Conservation (phyloP, 2,329 filamentous ascomycete genomes). For the Aureobasidium leucospermi region DNA sequence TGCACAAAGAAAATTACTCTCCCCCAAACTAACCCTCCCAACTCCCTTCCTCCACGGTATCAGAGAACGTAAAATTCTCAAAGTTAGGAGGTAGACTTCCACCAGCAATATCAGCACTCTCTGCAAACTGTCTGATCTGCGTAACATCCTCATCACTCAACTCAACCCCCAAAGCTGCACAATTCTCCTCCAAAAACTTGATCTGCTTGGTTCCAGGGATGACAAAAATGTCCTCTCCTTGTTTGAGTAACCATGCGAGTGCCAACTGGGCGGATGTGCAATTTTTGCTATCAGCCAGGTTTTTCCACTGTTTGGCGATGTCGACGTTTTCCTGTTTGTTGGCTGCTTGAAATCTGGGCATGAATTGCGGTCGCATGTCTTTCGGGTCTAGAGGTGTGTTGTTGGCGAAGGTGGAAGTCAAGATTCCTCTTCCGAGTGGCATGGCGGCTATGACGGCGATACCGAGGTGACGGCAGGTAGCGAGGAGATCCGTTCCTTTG, state of each 20-base stretch:
- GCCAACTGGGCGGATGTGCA: conserved; percentile 25
- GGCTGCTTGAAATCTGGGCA: conserved; percentile 25
- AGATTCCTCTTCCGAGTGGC: conserved; percentile 36
- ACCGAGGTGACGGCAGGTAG: conserved; percentile 42
- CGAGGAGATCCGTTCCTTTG: conserved; percentile 32
- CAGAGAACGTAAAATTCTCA: conserved; percentile 29
- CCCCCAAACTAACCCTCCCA: too few species aligned
- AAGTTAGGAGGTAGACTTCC: conserved; percentile 32
- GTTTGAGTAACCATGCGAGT: conserved; percentile 26
- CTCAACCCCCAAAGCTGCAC: conserved; percentile 18
- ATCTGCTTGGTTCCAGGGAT: conserved; percentile 23
- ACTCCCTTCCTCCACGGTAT: conserved; percentile 27
- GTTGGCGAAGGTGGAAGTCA: conserved; percentile 35
- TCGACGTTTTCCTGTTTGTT: conserved; percentile 25
- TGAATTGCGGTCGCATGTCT: conserved; percentile 24
- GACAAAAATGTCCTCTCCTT: conserved; percentile 23
- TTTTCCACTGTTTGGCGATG: conserved; percentile 23
- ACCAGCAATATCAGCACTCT: conserved; percentile 27
- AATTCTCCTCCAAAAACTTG: conserved; percentile 25
- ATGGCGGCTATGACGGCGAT: conserved; percentile 35
- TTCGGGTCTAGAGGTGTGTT: conserved; percentile 28
- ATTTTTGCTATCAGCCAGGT: conserved; percentile 25
- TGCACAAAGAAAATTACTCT: too few species aligned
- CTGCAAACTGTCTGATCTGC: conserved; percentile 24
- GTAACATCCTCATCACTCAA: conserved; percentile 23